Evolutionary conservation across 192 early-diverging fungal species (phyloP), one percentile per base, ranked within the genome.

Genomic region (Glomus cerebriforme): DNA sequence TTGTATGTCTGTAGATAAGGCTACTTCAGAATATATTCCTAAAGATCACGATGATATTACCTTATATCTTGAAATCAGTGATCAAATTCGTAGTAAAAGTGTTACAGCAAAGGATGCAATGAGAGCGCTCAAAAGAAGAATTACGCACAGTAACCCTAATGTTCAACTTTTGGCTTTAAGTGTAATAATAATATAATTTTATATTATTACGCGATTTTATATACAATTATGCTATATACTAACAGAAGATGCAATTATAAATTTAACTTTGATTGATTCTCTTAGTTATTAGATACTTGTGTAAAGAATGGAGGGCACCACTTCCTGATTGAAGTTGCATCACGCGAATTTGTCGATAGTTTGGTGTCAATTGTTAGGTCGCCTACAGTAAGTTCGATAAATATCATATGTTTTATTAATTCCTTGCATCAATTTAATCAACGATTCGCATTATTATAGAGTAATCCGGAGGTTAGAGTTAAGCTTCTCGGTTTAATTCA

Each of bases 271-370:
- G 15, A 35, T 59, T 27, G 9, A 13, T 66, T 29, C 31, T 15
- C 37, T 7, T 80, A 95, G 91, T 84, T 99, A 58, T 86, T 91
- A 1, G 98, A 99, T 82, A 93, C 92, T 39, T 97, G 95, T 80
- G 94, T 98, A 27, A 99, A 99, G 84, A 99, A 99, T 83, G 92
- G 93, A 35, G 98, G 98, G 3, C 81, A 86, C 32, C 90, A 93
- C 49, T 95, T 99, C 81, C 82, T 98, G 59, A 87, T 91, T 17
- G 95, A 98, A 81, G 86, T 98, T 54, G 92, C 96, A 10, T 88
- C 90, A 9, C 87, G 93, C 49, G 97, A 98, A 62, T 98, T 99
- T 83, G 89, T 96, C 45, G 96, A 98, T 81, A 90, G 93, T 62
- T 81, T 98, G 54, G 88, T 90, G 1, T 87, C 87, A 1, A 79